A percentile compares a stretch with the other conserved stretches of the same genome.
These are phyloP conservation scores for Prunus mume DNA, from an alignment of 306 rosid genomes.

Conservation along the genomic window DNA sequence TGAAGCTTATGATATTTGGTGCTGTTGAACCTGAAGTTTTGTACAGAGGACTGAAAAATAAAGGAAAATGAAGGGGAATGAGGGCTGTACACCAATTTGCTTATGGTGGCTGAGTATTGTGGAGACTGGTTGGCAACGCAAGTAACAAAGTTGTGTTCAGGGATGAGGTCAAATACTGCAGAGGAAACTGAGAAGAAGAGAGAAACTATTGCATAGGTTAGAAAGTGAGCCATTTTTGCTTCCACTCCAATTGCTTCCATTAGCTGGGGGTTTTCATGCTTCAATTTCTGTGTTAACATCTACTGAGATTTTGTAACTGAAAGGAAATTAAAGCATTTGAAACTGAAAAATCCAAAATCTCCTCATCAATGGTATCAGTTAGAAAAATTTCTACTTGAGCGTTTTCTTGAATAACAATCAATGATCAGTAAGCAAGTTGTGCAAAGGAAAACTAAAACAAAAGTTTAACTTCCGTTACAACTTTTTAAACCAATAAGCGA, in stretches of 20 bases:
- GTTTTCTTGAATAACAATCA: background rate
- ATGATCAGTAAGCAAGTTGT: background rate
- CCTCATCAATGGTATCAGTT: background rate
- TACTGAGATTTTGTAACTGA: background rate
- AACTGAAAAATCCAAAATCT: background rate
- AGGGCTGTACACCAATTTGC: background rate
- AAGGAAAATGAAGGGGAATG: background rate
- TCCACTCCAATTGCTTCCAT: background rate
- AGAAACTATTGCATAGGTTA: background rate
- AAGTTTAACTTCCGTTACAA: background rate
- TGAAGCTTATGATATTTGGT: constrained; percentile 3
- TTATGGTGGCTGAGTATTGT: background rate
- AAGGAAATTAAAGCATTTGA: background rate
- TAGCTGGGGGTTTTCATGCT: background rate
- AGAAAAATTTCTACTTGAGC: background rate
- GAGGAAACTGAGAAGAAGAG: constrained; percentile 5
- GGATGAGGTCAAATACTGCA: background rate
- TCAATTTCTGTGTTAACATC: background rate
- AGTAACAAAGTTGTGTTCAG: background rate
- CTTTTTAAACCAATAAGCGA: background rate
- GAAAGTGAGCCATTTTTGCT: background rate
- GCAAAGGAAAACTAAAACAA: background rate
- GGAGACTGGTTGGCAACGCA: background rate
- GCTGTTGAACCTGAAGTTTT: constrained; percentile 12
- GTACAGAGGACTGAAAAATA: background rate